Evolutionary conservation across 495 filamentous ascomycete species (phyloP), one percentile per base, ranked within the genome.

Genomic region (Platismatia glauca): DNA sequence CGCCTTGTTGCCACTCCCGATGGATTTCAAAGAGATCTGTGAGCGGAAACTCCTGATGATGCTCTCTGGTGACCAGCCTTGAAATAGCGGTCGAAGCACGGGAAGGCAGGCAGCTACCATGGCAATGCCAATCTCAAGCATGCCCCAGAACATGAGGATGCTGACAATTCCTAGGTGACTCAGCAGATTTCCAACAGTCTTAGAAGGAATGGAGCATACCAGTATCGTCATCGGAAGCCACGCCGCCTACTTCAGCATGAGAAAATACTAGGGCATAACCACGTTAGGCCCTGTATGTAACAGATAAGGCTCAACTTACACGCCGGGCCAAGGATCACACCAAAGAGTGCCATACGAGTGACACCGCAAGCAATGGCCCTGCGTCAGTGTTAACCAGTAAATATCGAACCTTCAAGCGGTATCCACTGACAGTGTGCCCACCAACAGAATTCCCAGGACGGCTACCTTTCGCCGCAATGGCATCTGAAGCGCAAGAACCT

Each of bases 91-190:
- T 33, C 77, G 76, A 13, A 79, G 74, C 15, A 74, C 78, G 50
- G 77, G 77, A 9, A 80, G 75, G 60, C 75, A 77, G 15, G 74
- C 78, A 53, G 76, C 76, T 1, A 77, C 73, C 63, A 80, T 78
- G 20, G 76, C 78, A 0, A 79, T 70, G 27, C 72, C 76, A n/a
- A 67, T 67, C 67, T 80, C 77, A 62, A 75, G 27, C 50, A 53
- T 53, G 15, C 29, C 50, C 50, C 50, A 53, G 16, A 53, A 53
- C 29, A 53, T 33, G 29, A 53, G 27, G 29, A 53, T 53, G 16
- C 50, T 53, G 29, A 53, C 50, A 20, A 53, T 33, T 33, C 50
- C 50, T 53, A 9, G 12, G 15, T 16, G 5, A 53, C 0, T 53
- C 12, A 33, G 7, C 16, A 33, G 18, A 33, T 1, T 20, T 33